A percentile compares a stretch with the other conserved stretches of the same genome.
phyloP scores from a whole-genome alignment of 2,329 filamentous ascomycete species.

The Penicillium expansum region DNA sequence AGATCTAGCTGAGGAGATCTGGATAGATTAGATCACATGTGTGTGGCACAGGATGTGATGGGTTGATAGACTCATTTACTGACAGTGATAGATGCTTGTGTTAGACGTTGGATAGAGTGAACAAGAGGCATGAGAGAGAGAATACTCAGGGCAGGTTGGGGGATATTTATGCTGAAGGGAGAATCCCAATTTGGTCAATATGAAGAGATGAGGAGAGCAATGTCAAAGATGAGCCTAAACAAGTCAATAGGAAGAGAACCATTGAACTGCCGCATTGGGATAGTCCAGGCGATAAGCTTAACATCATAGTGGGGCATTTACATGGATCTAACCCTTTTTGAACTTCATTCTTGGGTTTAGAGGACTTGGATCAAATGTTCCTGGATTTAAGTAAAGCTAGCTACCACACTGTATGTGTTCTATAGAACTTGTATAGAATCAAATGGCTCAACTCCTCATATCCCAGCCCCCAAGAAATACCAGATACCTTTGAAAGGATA shows the following conservation, averaged over 20 bases:
- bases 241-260: not conserved
- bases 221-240: not conserved
- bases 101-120: not conserved
- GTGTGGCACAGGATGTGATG: not conserved
- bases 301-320: not conserved
- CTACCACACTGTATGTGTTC: not conserved
- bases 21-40: not conserved
- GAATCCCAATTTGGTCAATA: not conserved
- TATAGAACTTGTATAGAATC: not conserved
- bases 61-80: not conserved
- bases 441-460: not conserved
- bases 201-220: not conserved
- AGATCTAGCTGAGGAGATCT: not conserved
- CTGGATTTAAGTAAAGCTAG: not conserved
- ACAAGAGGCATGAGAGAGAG: not conserved
- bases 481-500: too few species aligned
- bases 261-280: conserved; percentile 7
- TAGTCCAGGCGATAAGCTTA: conserved; percentile 9
- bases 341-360: not conserved
- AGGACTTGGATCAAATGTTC: not conserved
- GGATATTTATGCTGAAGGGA: not conserved
- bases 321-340: not conserved
- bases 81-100: not conserved
- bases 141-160: not conserved
- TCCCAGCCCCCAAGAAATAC: not conserved